Evolutionary conservation across 1,139 yeast genomes (phyloP), one percentile per base, ranked within the genome.

Genomic region (Saccharomyces hybrid): DNA sequence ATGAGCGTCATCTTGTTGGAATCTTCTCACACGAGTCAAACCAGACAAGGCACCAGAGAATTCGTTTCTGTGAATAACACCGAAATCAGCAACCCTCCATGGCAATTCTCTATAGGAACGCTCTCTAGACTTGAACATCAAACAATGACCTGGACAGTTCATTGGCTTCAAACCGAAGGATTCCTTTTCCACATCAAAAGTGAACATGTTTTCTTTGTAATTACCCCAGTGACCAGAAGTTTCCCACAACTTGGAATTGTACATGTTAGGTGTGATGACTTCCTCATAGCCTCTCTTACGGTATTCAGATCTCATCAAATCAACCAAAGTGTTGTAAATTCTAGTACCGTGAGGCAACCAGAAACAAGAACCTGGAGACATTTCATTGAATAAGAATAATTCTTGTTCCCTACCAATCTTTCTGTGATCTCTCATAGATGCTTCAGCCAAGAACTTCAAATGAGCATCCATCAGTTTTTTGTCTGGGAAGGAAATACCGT

Each of bases 321-420:
- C 89, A 63, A 84, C 82, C 71, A 93, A 78, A 51, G 88, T 82
- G 73, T 88, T 88, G 79, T 90, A 93, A 68, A 93, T 90, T 77
- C 98, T 86, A 50, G 99, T 83, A 73, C 99, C 99, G 68, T 93
- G 98, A 53, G 99, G 99, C 67, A 93, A 81, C 97, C 98, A 91
- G 81, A 93, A 91, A 57, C 96, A 90, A 51, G 91, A 83, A 64
- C 99, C 99, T 56, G 99, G 99, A 32, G 97, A 88, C 85, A 93
- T 76, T 73, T 95, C 99, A 73, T 91, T 84, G 81, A 95, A 95
- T 73, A 86, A 81, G 76, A 91, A 95, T 68, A 95, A 81, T 71
- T 93, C 99, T 76, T 95, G 99, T 69, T 93, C 98, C 69, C 78
- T 86, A 73, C 99, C 99, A 62, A 95, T 86, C 75, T 85, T 91